A percentile compares a stretch with the other conserved stretches of the same genome.
These are phyloP conservation scores for Phytophthora ramorum DNA, from an alignment of 352 stramenopile species.

Conservation along the genomic window DNA sequence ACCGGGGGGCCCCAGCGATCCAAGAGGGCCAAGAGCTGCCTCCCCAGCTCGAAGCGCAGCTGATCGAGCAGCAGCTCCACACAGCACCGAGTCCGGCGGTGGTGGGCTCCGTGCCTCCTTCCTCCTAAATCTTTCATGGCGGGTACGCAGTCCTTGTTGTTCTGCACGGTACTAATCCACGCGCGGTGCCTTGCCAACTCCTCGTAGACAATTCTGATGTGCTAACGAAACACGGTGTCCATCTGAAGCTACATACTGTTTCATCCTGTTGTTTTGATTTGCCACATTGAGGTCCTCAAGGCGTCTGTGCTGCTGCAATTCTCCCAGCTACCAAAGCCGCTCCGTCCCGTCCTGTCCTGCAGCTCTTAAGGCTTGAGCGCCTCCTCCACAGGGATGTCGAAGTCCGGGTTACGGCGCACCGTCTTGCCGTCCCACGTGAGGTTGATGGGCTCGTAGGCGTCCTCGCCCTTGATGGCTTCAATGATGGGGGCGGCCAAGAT, in stretches of 20 bases:
- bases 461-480: slow-evolving; percentile 67
- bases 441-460: slow-evolving; percentile 84
- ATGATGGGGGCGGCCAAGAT: slow-evolving; percentile 78
- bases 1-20: slow-evolving; percentile 45
- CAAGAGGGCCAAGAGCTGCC: slow-evolving; percentile 40
- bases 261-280: slow-evolving; percentile 39
- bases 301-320: slow-evolving; percentile 7
- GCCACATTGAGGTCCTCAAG: slow-evolving; percentile 20
- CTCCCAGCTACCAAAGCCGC: slow-evolving; percentile 1
- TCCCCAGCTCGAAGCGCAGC: slow-evolving; percentile 39
- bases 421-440: slow-evolving; percentile 86
- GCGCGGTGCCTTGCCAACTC: slow-evolving; percentile 1
- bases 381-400: slow-evolving; percentile 79
- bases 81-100: slow-evolving; percentile 26
- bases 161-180: not conserved
- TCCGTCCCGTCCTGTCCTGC: slow-evolving; percentile 2
- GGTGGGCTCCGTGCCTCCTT: slow-evolving; percentile 24
- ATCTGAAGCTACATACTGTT: slow-evolving; percentile 35
- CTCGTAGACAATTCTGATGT: slow-evolving; percentile 26
- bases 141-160: slow-evolving; percentile 2
- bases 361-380: slow-evolving; percentile 59
- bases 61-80: slow-evolving; percentile 46
- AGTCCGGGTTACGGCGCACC: slow-evolving; percentile 83
- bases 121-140: slow-evolving; percentile 13
- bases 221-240: slow-evolving; percentile 26